Base-by-base conservation (phyloP, 2,329 filamentous ascomycete genomes). In the Hypoxylon sp. region DNA sequence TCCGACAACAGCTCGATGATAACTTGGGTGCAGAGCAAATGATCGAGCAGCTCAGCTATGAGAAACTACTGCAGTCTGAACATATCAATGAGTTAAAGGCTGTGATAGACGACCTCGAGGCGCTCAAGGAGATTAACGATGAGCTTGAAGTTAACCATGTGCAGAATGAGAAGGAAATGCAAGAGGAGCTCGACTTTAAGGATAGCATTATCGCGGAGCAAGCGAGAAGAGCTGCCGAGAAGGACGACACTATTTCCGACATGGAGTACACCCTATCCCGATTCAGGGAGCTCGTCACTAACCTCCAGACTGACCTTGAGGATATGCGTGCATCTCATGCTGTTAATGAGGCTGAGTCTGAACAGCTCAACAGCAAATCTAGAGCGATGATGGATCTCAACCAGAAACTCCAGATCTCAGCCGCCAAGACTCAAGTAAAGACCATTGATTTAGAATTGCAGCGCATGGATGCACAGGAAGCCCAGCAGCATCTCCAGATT, bases 371-470 rank as follows among this genome's bases (percentile, higher is more conserved):
- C 71, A 92, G 89, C 74, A 91, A 93, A 68, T 97, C 95, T 48
- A 89, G 94, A 69, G 94, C 95, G 59, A 97, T 99, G 91, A 92
- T 97, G 88, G 95, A 99, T 75, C 86, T 99, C 49, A 98, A 98
- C 79, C 88, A 95, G 86, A 97, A 97, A 81, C 86, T 99, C 46
- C 95, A 97, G 76, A 88, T 92, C 61, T 97, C 94, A 11, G 94
- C 94, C 10, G 88, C 93, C 43, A 97, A 97, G 82, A 92, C 95
- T 2, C 95, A 97, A 78, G 90, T 93, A 75, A 98, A 97, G 82
- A 94, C 94, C 0, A 97, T 99, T 68, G 94, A 98, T 72, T 85
- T 98, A 30, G 94, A 98, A 78, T 83, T 98, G 63, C 89, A 91
- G 58, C 91, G 92, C 62, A 87, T 98, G 76, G 93, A 97, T 74